These are phyloP conservation scores for Leptosphaerulina australis DNA, from an alignment of 2,329 filamentous ascomycete species.

Conservation along the genomic window DNA sequence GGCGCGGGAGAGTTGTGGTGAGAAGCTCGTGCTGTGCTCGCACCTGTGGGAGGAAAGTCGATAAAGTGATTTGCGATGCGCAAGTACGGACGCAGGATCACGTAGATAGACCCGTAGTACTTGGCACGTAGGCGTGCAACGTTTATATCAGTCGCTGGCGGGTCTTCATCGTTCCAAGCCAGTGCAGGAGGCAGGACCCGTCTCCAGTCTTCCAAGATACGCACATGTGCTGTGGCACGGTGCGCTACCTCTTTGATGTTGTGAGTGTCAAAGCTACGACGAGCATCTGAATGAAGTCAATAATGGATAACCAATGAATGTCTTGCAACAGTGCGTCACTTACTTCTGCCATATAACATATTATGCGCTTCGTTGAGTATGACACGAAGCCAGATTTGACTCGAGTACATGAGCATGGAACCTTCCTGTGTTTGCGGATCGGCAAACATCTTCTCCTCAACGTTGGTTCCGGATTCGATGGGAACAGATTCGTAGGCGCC, in stretches of 20 bases:
- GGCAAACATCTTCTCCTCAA: slow-evolving; percentile 18
- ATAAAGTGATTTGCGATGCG: slow-evolving; percentile 64
- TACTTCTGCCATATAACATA: slow-evolving; percentile 56
- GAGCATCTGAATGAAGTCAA: slow-evolving; percentile 41
- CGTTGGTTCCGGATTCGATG: slow-evolving; percentile 20
- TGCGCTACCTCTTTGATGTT: slow-evolving; percentile 40
- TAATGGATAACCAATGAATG: slow-evolving; percentile 11
- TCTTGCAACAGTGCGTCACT: slow-evolving; percentile 18
- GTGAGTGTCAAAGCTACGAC: slow-evolving; percentile 42
- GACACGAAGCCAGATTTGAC: slow-evolving; percentile 66
- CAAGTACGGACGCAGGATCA: slow-evolving; percentile 82
- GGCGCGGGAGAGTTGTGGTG: slow-evolving; percentile 54
- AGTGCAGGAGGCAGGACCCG: slow-evolving; percentile 57
- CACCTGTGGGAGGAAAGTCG: slow-evolving; percentile 49
- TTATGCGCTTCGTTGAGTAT: slow-evolving; percentile 63
- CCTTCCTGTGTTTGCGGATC: slow-evolving; percentile 21
- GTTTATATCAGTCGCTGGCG: slow-evolving; percentile 76
- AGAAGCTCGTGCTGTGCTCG: slow-evolving; percentile 47
- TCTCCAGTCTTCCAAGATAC: slow-evolving; percentile 62
- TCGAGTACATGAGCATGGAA: slow-evolving; percentile 63
- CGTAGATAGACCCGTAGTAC: slow-evolving; percentile 90
- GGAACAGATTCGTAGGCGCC: slow-evolving; percentile 55
- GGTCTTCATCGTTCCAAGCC: slow-evolving; percentile 70
- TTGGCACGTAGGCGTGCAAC: slow-evolving; percentile 86
- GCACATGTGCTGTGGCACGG: slow-evolving; percentile 39